Conservation (phyloP, 73 alveolate species). For the Paramecium biaurelia region DNA sequence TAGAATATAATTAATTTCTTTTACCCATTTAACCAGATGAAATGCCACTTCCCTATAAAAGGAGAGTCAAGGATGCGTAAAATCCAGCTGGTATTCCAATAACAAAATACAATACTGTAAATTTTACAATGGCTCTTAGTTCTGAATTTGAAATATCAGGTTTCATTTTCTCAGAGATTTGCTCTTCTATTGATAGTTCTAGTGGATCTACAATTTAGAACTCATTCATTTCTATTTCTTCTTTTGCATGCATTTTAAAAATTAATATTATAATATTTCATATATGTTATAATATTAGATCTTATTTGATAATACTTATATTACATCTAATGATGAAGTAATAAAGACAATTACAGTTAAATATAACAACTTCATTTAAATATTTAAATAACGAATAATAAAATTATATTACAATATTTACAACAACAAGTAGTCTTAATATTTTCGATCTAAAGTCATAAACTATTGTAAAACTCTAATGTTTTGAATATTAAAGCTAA, state of each 20-base stretch:
- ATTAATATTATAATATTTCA: neutral
- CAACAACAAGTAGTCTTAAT: neutral
- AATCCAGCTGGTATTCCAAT: constrained; percentile 41
- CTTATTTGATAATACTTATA: neutral
- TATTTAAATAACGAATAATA: neutral
- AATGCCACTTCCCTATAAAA: neutral
- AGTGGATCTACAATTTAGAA: neutral
- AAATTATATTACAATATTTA: neutral
- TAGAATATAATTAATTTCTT: neutral
- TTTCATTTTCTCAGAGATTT: neutral
- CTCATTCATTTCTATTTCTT: constrained; percentile 17
- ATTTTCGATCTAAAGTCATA: neutral
- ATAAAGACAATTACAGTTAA: neutral
- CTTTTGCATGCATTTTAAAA: constrained; percentile 4
- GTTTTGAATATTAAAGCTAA: too few species aligned
- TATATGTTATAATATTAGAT: neutral
- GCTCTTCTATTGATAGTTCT: constrained; percentile 21
- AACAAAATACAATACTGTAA: neutral
- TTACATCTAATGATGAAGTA: neutral
- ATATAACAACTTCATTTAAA: neutral
- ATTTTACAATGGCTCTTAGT: neutral
- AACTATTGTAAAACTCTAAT: neutral
- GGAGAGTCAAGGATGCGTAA: neutral
- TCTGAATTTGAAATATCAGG: constrained; percentile 1
- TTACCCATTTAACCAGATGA: neutral